Percentiles rank a stretch among this genome's conserved stretches.
phyloP scores from a whole-genome alignment of 768 basidiomycete genomes.

The Suillus hirtellus region DNA sequence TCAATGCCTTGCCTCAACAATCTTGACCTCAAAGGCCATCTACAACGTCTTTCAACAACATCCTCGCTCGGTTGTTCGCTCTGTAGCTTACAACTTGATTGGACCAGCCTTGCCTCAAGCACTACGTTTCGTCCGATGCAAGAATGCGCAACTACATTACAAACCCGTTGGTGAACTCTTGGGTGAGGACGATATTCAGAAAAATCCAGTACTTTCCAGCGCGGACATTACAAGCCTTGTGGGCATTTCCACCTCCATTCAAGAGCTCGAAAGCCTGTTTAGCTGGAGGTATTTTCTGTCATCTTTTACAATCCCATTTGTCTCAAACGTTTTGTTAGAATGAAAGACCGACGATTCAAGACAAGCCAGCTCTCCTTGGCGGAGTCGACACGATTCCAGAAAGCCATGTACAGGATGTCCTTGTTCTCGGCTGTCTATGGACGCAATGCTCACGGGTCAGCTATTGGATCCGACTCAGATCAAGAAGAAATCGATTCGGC shows the following conservation, averaged over 20 bases:
- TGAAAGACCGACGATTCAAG: constrained; percentile 37
- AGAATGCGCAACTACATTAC: constrained; percentile 5
- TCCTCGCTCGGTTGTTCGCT: constrained; percentile 31
- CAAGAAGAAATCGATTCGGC: not conserved
- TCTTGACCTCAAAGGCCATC: constrained; percentile 33
- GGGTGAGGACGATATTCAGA: constrained; percentile 10
- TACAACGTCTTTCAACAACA: constrained; percentile 31
- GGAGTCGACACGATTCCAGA: constrained; percentile 34
- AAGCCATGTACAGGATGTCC: constrained; percentile 33
- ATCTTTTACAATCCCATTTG: not conserved
- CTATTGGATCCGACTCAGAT: constrained; percentile 11
- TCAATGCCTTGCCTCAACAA: constrained; percentile 23
- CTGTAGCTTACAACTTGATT: constrained; percentile 30
- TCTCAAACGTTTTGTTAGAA: constrained; percentile 21
- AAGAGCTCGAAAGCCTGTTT: constrained; percentile 38
- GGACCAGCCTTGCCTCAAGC: constrained; percentile 35
- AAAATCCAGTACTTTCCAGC: constrained; percentile 19
- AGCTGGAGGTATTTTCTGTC: constrained; percentile 35
- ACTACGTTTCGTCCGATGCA: constrained; percentile 25
- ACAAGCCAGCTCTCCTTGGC: constrained; percentile 29
- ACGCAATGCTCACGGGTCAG: constrained; percentile 6
- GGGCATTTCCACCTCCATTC: constrained; percentile 26
- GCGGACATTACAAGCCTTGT: constrained; percentile 26
- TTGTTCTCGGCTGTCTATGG: constrained; percentile 19
- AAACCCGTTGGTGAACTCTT: not conserved